phyloP scores from a whole-genome alignment of 352 stramenopile species.

The Globisporangium rhizosaccharum region DNA sequence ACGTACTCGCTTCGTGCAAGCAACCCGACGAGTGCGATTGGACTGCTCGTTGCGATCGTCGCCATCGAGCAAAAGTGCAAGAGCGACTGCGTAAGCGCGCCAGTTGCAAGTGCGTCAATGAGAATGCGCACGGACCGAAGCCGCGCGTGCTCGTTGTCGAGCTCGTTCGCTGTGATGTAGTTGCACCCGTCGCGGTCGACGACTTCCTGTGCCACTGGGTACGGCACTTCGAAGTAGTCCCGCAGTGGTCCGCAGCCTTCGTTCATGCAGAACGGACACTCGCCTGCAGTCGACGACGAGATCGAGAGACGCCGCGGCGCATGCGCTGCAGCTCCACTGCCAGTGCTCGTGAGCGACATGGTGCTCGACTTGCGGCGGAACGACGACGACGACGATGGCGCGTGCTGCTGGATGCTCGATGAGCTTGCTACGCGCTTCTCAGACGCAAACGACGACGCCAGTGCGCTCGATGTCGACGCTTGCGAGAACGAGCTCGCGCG shows the following conservation, averaged over 20 bases:
- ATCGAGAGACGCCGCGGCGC: constrained; percentile 17
- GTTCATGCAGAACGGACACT: constrained; percentile 65
- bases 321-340: neutral
- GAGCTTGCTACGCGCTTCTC: constrained; percentile 33
- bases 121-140: constrained; percentile 55
- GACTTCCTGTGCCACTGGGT: constrained; percentile 61
- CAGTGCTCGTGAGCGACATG: constrained; percentile 22
- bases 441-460: constrained; percentile 9
- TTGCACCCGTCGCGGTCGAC: constrained; percentile 28
- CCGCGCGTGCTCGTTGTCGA: constrained; percentile 68
- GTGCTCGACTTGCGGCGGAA: constrained; percentile 59
- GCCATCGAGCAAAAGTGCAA: constrained; percentile 76
- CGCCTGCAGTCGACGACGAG: constrained; percentile 12
- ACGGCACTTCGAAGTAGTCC: constrained; percentile 66
- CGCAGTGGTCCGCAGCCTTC: constrained; percentile 57
- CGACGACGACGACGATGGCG: neutral
- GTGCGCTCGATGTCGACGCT: constrained; percentile 27
- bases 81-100: constrained; percentile 43
- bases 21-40: constrained; percentile 60
- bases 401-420: constrained; percentile 21
- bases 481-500: constrained; percentile 46
- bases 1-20: constrained; percentile 71
- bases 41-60: constrained; percentile 66
- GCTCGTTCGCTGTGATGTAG: constrained; percentile 56
- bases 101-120: constrained; percentile 33